phyloP scores from a whole-genome alignment of 257 asterid genomes.

The Misopates orontium region DNA sequence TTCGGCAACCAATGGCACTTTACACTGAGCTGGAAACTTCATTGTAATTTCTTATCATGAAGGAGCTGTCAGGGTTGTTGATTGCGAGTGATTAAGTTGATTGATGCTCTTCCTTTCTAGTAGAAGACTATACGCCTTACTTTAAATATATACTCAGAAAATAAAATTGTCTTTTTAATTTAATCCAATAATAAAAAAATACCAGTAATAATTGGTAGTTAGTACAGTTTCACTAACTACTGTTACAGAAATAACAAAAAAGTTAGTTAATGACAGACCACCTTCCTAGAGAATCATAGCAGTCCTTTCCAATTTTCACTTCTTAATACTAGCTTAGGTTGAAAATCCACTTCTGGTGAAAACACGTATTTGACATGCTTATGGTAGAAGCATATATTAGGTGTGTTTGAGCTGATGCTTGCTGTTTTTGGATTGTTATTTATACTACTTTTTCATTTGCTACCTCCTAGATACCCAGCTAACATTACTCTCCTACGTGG shows the following conservation, averaged over 20 bases:
- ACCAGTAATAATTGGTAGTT: not conserved
- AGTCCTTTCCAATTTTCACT: slow-evolving; percentile 1
- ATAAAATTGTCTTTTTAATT: not conserved
- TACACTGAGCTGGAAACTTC: slow-evolving; percentile 19
- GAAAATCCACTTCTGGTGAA: slow-evolving; percentile 13
- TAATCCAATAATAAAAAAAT: not conserved
- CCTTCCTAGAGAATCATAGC: slow-evolving; percentile 6
- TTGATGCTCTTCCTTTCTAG: not conserved
- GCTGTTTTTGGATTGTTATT: slow-evolving; percentile 22
- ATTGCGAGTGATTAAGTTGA: slow-evolving; percentile 9
- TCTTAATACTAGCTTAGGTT: not conserved
- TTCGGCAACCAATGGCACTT: slow-evolving; percentile 16
- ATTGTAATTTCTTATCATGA: slow-evolving; percentile 5
- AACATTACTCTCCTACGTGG: slow-evolving; percentile 95
- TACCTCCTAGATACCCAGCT: slow-evolving; percentile 80
- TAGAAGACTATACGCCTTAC: not conserved
- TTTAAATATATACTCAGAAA: slow-evolving; percentile 8
- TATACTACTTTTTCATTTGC: slow-evolving; percentile 25
- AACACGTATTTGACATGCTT: slow-evolving; percentile 4
- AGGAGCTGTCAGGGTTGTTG: not conserved
- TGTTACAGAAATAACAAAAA: not conserved
- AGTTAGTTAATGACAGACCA: not conserved
- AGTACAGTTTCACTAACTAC: not conserved
- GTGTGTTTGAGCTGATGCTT: slow-evolving; percentile 20
- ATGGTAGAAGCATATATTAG: slow-evolving; percentile 19